phyloP scores from a whole-genome alignment of 2,329 filamentous ascomycete species.

The Pseudocercospora musae region DNA sequence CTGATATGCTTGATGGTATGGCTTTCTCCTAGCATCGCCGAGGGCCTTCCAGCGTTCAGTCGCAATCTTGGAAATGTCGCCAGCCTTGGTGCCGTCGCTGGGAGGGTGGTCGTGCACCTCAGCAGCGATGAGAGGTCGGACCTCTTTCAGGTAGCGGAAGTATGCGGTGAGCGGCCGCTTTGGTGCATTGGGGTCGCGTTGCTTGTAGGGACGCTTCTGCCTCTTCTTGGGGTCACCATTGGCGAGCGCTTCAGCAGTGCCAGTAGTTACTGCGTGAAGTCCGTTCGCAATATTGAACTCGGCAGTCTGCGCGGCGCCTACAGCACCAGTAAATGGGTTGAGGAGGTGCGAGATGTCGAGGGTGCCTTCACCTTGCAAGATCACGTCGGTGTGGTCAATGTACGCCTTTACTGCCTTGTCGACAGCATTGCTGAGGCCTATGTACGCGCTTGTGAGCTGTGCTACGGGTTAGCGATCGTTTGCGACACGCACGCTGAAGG shows the following conservation, averaged over 20 bases:
- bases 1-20: constrained; percentile 59
- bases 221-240: constrained; percentile 29
- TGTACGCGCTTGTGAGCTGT: constrained; percentile 73
- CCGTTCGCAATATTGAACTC: constrained; percentile 21
- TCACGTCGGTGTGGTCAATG: constrained; percentile 80
- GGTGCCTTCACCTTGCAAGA: constrained; percentile 55
- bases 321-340: constrained; percentile 24
- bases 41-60: constrained; percentile 82
- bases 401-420: constrained; percentile 79
- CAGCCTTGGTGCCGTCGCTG: constrained; percentile 71
- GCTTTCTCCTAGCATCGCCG: constrained; percentile 67
- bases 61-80: constrained; percentile 82
- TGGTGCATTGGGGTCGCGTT: constrained; percentile 80
- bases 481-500: not conserved
- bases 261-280: not conserved
- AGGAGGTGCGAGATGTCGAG: constrained; percentile 35
- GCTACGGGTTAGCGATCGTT: not conserved
- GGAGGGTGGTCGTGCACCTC: constrained; percentile 52
- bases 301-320: constrained; percentile 25
- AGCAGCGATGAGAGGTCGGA: constrained; percentile 72
- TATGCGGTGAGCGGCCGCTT: constrained; percentile 93
- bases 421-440: constrained; percentile 74
- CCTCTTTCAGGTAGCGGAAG: constrained; percentile 90
- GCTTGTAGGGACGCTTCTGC: constrained; percentile 45
- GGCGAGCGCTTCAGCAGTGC: constrained; percentile 4